Percentiles rank a stretch among this genome's conserved stretches.
phyloP scores from a whole-genome alignment of 495 filamentous ascomycete genomes.

The Neurospora africana region DNA sequence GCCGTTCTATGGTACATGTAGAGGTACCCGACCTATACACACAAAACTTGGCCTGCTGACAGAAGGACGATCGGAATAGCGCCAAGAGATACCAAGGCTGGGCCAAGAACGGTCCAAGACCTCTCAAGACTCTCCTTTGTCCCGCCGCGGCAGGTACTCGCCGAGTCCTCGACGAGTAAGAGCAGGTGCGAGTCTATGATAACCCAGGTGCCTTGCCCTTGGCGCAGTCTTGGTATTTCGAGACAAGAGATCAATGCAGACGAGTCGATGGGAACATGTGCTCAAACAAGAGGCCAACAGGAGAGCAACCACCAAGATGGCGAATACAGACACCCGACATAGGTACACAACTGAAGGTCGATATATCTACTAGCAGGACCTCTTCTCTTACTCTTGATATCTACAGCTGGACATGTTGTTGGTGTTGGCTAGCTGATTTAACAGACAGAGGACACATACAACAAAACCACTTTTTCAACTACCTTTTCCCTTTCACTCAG shows the following conservation, averaged over 20 bases:
- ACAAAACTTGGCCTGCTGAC: background rate
- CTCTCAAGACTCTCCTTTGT: background rate
- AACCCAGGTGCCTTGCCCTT: background rate
- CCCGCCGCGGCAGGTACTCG: background rate
- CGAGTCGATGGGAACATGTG: background rate
- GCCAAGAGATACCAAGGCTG: background rate
- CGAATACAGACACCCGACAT: too few relatives aligned
- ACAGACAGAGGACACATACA: background rate
- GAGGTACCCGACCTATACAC: background rate
- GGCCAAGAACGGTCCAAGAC: background rate
- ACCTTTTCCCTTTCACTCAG: background rate
- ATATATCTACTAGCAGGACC: background rate
- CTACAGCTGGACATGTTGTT: background rate
- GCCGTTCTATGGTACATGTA: background rate
- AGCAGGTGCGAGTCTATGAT: background rate
- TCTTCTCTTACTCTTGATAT: too few relatives aligned
- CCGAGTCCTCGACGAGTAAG: too few relatives aligned
- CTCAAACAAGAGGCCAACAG: background rate
- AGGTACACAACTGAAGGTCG: too few relatives aligned
- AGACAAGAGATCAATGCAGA: background rate
- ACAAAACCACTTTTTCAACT: background rate
- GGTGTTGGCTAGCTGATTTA: background rate
- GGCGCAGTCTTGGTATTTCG: background rate
- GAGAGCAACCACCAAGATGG: background rate
- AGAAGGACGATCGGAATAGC: background rate